Evolutionary conservation across 352 stramenopile genomes (phyloP).

Genomic region (Phytophthora pluvialis): DNA sequence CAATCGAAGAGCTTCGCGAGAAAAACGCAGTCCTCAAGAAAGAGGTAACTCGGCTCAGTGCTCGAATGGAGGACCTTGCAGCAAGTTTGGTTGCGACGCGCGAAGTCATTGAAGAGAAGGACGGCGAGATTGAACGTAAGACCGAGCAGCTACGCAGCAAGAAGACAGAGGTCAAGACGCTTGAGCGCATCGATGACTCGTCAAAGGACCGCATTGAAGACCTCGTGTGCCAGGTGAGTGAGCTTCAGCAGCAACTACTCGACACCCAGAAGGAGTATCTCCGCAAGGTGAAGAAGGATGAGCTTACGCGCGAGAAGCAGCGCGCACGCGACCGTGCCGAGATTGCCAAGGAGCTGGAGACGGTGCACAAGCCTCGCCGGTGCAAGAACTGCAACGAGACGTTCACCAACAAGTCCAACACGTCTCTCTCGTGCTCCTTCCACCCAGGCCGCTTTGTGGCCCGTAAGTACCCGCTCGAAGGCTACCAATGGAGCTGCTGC

Average conservation of each 20-base stretch:
- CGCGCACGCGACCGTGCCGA: constrained; percentile 66
- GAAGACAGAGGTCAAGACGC: constrained; percentile 83
- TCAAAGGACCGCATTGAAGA: constrained; percentile 84
- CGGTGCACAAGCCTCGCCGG: constrained; percentile 70
- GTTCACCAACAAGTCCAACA: constrained; percentile 85
- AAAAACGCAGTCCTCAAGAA: constrained; percentile 69
- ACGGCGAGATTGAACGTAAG: constrained; percentile 65
- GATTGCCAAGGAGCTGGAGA: constrained; percentile 78
- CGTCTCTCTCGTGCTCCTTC: constrained; percentile 80
- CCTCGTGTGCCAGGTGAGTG: constrained; percentile 70
- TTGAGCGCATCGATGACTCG: constrained; percentile 75
- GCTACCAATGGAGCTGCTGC: constrained; percentile 87
- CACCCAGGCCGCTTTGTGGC: constrained; percentile 78
- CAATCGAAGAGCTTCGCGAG: constrained; percentile 74
- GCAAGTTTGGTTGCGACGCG: constrained; percentile 54
- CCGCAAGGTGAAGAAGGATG: constrained; percentile 81
- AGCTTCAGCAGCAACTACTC: constrained; percentile 77
- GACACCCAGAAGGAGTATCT: constrained; percentile 84
- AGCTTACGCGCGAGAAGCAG: constrained; percentile 71
- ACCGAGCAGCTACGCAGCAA: constrained; percentile 71
- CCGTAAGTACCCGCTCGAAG: constrained; percentile 80
- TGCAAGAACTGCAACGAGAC: constrained; percentile 87
- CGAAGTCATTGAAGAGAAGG: constrained; percentile 64
- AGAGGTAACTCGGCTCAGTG: constrained; percentile 59
- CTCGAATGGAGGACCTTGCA: constrained; percentile 56